Evolutionary conservation across 2,329 filamentous ascomycete genomes (phyloP).

Genomic region (Colletotrichum gigasporum): DNA sequence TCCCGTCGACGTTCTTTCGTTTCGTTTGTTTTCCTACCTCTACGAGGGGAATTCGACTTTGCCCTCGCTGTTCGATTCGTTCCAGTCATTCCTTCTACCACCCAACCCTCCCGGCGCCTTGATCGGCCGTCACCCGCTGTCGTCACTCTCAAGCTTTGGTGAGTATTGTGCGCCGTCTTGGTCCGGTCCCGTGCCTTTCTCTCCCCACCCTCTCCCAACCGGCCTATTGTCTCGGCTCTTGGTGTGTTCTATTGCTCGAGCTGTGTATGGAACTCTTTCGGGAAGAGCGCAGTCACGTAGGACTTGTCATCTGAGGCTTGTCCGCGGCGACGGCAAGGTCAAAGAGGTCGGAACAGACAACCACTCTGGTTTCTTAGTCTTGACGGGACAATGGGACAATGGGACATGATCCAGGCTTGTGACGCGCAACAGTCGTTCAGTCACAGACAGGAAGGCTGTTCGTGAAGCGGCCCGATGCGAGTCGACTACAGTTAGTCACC

Average conservation of each 20-base stretch:
- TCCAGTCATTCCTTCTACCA: constrained; percentile 20
- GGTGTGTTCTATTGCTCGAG: constrained; percentile 5
- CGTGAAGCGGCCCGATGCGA: constrained; percentile 14
- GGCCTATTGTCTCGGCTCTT: constrained; percentile 32
- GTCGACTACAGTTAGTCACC: constrained; percentile 19
- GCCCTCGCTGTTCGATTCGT: not conserved
- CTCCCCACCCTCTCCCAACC: constrained; percentile 15
- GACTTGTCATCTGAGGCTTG: constrained; percentile 28
- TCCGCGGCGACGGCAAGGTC: not conserved
- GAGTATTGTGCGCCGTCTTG: constrained; percentile 9
- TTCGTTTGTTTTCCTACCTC: constrained; percentile 11
- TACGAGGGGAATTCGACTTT: constrained; percentile 3
- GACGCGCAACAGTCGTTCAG: constrained; percentile 18
- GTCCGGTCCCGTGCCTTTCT: constrained; percentile 21
- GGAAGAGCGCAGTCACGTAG: constrained; percentile 5
- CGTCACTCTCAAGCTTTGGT: constrained; percentile 26
- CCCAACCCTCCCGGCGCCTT: constrained; percentile 8
- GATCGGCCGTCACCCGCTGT: constrained; percentile 30
- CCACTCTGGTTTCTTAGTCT: constrained; percentile 3
- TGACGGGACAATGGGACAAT: constrained; percentile 10
- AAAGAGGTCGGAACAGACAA: constrained; percentile 16
- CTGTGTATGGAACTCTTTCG: constrained; percentile 1
- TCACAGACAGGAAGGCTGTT: constrained; percentile 18
- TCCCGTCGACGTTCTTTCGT: constrained; percentile 24
- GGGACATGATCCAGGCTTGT: constrained; percentile 31